These are phyloP conservation scores for Picea sitchensis DNA, from an alignment of 75 land plant species.

Conservation along the genomic window DNA sequence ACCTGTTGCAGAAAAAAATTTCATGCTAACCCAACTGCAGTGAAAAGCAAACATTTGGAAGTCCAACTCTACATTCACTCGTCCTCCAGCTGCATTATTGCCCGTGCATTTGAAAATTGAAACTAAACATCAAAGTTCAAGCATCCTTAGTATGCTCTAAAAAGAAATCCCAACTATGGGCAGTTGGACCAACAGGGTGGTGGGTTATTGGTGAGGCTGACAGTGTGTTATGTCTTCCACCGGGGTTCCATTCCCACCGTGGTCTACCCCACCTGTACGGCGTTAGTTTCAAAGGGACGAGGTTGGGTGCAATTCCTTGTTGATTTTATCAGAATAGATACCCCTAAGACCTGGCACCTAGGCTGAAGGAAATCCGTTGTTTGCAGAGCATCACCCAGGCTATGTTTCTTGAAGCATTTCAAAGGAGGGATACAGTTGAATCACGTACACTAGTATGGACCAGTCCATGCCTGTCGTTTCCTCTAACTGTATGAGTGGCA, in stretches of 20 bases:
- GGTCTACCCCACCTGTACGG: too few relatives aligned
- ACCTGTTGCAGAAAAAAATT: background rate
- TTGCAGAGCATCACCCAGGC: too few relatives aligned
- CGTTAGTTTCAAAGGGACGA: too few relatives aligned
- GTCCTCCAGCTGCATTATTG: background rate
- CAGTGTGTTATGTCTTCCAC: too few relatives aligned
- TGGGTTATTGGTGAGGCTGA: background rate
- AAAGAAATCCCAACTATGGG: background rate
- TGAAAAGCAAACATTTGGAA: background rate
- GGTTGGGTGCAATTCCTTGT: too few relatives aligned
- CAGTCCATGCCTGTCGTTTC: background rate
- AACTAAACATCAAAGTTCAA: background rate
- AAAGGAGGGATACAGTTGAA: background rate
- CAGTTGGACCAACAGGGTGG: background rate
- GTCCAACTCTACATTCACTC: background rate
- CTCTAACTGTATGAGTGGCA: background rate
- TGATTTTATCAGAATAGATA: background rate
- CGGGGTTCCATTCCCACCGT: too few relatives aligned
- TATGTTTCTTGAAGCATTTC: background rate
- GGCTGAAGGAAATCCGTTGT: too few relatives aligned
- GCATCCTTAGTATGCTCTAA: background rate
- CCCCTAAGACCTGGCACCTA: too few relatives aligned
- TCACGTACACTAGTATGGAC: background rate
- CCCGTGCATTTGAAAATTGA: background rate
- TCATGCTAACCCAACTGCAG: background rate